These are phyloP conservation scores for Ceriops zippeliana DNA, from an alignment of 345 rosid genomes.

Conservation along the genomic window DNA sequence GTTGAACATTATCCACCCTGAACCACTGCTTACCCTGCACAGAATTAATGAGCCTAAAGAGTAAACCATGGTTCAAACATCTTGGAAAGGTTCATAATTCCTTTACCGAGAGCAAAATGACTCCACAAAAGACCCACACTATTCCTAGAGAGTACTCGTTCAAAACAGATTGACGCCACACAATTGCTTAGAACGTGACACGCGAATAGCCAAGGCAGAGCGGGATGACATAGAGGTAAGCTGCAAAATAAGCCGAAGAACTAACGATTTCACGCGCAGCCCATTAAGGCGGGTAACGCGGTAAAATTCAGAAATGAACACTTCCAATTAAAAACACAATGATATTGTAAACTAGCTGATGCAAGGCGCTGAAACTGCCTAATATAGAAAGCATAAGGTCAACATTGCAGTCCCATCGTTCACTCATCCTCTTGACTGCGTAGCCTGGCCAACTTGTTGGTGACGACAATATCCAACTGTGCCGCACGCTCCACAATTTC, in stretches of 20 bases:
- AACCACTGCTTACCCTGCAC: too few relatives aligned
- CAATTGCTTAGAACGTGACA: too few relatives aligned
- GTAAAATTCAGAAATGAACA: not conserved
- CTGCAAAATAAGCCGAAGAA: not conserved
- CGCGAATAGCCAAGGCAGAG: too few relatives aligned
- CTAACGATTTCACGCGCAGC: not conserved
- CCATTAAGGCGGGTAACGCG: not conserved
- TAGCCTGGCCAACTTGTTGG: slow-evolving; percentile 74
- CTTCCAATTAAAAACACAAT: slow-evolving; percentile 7
- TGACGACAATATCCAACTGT: slow-evolving; percentile 62
- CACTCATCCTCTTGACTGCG: slow-evolving; percentile 68
- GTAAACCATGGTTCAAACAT: too few relatives aligned
- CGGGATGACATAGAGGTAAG: too few relatives aligned
- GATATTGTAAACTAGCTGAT: slow-evolving; percentile 1
- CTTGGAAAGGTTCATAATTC: too few relatives aligned
- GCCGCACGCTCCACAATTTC: slow-evolving; percentile 60
- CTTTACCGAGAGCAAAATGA: too few relatives aligned
- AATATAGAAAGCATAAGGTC: slow-evolving; percentile 4
- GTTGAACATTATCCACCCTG: too few relatives aligned
- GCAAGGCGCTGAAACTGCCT: slow-evolving; percentile 12
- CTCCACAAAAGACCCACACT: too few relatives aligned
- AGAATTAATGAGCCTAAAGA: too few relatives aligned
- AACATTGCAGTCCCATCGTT: slow-evolving; percentile 6
- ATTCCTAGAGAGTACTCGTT: too few relatives aligned
- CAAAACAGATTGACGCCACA: too few relatives aligned